Evolutionary conservation across 2,329 filamentous ascomycete species (phyloP).

Genomic region (Colletotrichum aenigma): DNA sequence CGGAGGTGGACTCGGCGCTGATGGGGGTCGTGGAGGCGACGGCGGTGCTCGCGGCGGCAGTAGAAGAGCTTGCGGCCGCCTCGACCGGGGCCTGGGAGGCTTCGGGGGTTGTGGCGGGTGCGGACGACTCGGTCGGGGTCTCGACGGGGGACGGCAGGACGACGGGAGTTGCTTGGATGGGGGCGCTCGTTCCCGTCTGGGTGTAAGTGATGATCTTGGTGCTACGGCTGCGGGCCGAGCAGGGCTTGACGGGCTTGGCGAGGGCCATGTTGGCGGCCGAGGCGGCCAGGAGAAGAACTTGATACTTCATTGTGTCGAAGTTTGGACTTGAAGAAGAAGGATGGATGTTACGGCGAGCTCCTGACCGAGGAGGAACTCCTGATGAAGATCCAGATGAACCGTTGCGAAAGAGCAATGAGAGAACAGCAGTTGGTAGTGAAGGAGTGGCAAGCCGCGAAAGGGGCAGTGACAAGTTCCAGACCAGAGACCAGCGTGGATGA

Average conservation of each 20-base stretch:
- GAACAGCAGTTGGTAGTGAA: constrained; percentile 1
- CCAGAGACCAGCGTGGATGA: constrained; percentile 15
- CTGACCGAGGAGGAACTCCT: neutral
- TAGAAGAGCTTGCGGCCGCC: neutral
- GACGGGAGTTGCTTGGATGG: constrained; percentile 1
- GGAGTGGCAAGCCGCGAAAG: neutral
- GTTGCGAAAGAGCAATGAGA: neutral
- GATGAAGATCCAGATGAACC: neutral
- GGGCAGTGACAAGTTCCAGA: neutral
- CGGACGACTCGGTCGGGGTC: neutral
- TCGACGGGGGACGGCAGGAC: neutral
- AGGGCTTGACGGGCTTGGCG: constrained; percentile 13
- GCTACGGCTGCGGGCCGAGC: neutral
- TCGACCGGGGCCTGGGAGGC: neutral
- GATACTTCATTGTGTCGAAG: constrained; percentile 21
- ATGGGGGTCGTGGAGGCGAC: neutral
- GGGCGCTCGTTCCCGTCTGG: neutral
- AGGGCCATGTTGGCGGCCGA: constrained; percentile 17
- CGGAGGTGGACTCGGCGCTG: constrained; percentile 21
- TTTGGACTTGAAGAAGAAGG: neutral
- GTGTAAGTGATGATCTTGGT: constrained; percentile 4
- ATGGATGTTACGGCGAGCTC: neutral
- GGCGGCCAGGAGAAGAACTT: constrained; percentile 19
- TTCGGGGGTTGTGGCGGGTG: neutral
- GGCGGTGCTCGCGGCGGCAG: neutral